A percentile compares a stretch with the other conserved stretches of the same genome.
Conservation (phyloP, 164 flowering plant species). For the Macadamia tetraphylla region DNA sequence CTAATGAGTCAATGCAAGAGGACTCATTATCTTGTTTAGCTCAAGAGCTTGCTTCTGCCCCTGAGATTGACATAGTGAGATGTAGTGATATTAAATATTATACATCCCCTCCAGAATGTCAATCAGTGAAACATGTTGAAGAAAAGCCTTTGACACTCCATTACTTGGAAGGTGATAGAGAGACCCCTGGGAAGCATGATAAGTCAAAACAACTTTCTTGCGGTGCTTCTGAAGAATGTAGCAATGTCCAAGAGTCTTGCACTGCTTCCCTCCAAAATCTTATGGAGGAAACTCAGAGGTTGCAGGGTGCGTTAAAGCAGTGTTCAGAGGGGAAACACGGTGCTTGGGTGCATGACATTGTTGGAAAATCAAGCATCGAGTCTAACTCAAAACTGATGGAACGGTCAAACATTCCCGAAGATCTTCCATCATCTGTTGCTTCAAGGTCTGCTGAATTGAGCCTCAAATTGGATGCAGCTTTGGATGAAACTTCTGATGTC, state of each 20-base stretch:
- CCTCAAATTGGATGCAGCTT: neutral
- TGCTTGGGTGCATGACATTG: conserved; percentile 1
- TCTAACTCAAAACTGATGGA: conserved; percentile 3
- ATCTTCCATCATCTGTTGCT: neutral
- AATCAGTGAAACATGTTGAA: conserved; percentile 3
- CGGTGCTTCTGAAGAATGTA: conserved; percentile 4
- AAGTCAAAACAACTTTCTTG: conserved; percentile 7
- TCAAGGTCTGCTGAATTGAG: neutral
- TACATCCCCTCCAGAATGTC: conserved; percentile 9
- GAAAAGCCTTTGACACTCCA: conserved; percentile 1
- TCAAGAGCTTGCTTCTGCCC: conserved; percentile 7
- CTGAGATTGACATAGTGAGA: neutral
- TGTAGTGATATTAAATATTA: conserved; percentile 3
- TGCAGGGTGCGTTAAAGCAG: conserved; percentile 21
- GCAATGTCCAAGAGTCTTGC: conserved; percentile 5
- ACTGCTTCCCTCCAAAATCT: conserved; percentile 8
- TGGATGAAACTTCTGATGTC: neutral
- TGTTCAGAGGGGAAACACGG: conserved; percentile 9
- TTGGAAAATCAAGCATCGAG: neutral
- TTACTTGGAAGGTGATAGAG: conserved; percentile 5
- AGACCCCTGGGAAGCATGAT: conserved; percentile 9
- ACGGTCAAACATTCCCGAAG: conserved; percentile 3
- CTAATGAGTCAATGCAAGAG: conserved; percentile 5
- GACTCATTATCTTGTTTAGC: neutral
- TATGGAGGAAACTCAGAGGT: conserved; percentile 6